These are phyloP conservation scores for Mycena rosella DNA, from an alignment of 768 basidiomycete genomes.

Conservation along the genomic window DNA sequence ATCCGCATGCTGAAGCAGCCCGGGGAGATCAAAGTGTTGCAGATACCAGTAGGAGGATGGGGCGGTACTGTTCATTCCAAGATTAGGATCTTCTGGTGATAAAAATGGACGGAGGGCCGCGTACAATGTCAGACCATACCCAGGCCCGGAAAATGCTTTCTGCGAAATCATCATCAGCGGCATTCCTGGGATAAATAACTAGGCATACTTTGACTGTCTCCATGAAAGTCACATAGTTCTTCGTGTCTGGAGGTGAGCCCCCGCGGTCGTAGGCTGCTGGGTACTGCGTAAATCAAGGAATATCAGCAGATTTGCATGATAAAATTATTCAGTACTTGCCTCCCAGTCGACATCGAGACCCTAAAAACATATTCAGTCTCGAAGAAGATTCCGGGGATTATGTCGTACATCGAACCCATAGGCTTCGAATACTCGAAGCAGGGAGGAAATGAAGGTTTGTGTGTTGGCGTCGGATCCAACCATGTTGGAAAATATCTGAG, in stretches of 20 bases:
- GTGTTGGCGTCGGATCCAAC: slow-evolving; percentile 15
- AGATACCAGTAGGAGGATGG: slow-evolving; percentile 47
- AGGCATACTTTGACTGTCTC: slow-evolving; percentile 27
- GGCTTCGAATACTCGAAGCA: slow-evolving; percentile 8
- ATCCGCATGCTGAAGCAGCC: slow-evolving; percentile 37
- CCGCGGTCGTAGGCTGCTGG: slow-evolving; percentile 36
- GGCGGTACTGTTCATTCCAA: slow-evolving; percentile 30
- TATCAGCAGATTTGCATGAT: no score
- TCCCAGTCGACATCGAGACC: slow-evolving; percentile 25
- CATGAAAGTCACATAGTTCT: slow-evolving; percentile 42
- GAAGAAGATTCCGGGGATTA: neutral
- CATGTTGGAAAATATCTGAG: slow-evolving; percentile 17
- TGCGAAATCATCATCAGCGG: neutral
- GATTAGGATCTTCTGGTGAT: neutral
- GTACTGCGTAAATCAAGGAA: neutral
- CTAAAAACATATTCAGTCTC: neutral
- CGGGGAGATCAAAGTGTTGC: slow-evolving; percentile 46
- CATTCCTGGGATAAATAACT: neutral
- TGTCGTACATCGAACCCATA: slow-evolving; percentile 20
- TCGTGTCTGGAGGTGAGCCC: slow-evolving; percentile 40
- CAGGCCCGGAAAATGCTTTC: slow-evolving; percentile 36
- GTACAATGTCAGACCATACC: slow-evolving; percentile 42
- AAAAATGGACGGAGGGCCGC: neutral
- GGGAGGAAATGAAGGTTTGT: slow-evolving; percentile 9
- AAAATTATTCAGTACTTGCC: neutral